Conservation (phyloP, 2,329 filamentous ascomycete species). For the Calonectria hongkongensis region DNA sequence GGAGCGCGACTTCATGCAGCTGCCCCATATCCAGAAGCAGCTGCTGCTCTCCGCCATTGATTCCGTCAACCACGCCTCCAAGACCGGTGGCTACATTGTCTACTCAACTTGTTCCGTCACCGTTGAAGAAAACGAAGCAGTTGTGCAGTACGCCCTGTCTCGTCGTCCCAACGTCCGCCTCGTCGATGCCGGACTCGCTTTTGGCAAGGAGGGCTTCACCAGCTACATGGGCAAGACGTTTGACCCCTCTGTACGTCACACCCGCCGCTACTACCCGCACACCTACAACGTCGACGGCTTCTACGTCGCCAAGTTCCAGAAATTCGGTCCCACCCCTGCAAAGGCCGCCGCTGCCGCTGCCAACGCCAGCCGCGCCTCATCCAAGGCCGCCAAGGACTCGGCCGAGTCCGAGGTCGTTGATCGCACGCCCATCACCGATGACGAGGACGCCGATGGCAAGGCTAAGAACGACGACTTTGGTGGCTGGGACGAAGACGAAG, state of each 20-base stretch:
- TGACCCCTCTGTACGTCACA: conserved; percentile 87
- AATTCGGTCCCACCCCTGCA: conserved; percentile 85
- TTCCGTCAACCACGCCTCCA: conserved; percentile 91
- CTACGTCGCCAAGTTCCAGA: conserved; percentile 98
- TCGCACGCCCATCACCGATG: conserved; percentile 78
- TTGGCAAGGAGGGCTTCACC: conserved; percentile 94
- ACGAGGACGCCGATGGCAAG: conserved; percentile 67
- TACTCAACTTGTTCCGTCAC: conserved; percentile 98
- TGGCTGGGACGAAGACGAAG: conserved; percentile 84
- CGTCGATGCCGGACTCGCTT: conserved; percentile 91
- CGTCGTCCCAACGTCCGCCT: conserved; percentile 95
- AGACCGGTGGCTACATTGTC: conserved; percentile 95
- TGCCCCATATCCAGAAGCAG: conserved; percentile 97
- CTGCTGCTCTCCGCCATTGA: conserved; percentile 94
- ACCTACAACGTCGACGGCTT: conserved; percentile 98
- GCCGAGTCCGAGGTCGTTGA: conserved; percentile 72
- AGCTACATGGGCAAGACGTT: conserved; percentile 94
- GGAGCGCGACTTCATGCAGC: conserved; percentile 92
- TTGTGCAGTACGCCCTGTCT: conserved; percentile 93
- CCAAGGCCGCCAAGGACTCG: conserved; percentile 33
- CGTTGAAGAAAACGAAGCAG: conserved; percentile 91
- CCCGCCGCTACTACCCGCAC: conserved; percentile 91
- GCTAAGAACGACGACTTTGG: conserved; percentile 77
- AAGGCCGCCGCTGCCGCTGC: conserved; percentile 60
- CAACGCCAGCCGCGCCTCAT: conserved; percentile 57